These are phyloP conservation scores for Scleromitrula shiraiana DNA, from an alignment of 2,329 filamentous ascomycete genomes.

Conservation along the genomic window DNA sequence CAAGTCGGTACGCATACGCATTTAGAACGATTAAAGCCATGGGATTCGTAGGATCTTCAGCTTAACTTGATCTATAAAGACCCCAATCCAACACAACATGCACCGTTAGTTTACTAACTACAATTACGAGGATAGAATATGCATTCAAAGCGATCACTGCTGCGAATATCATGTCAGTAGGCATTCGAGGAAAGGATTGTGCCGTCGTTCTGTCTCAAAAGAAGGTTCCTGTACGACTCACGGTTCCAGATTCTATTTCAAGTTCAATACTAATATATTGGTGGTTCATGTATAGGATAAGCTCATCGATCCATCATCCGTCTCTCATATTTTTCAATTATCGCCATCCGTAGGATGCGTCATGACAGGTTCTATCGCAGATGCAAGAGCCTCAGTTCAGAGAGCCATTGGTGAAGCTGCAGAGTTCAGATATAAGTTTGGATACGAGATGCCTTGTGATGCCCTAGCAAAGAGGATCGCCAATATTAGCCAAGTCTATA, in stretches of 20 bases:
- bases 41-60: conserved; percentile 11
- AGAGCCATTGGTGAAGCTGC: conserved; percentile 92
- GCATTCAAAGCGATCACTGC: conserved; percentile 99
- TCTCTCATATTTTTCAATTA: conserved; percentile 95
- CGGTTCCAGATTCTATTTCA: conserved; percentile 9
- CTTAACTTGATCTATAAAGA: conserved; percentile 6
- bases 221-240: conserved; percentile 83
- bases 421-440: conserved; percentile 97
- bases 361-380: conserved; percentile 97
- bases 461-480: conserved; percentile 92
- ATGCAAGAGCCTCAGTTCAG: conserved; percentile 87
- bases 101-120: background rate
- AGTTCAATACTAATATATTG: conserved; percentile 17
- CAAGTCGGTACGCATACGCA: conserved; percentile 77
- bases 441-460: conserved; percentile 99
- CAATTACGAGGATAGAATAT: conserved; percentile 64
- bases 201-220: conserved; percentile 97
- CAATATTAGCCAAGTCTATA: conserved; percentile 99
- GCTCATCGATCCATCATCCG: conserved; percentile 93
- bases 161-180: conserved; percentile 97
- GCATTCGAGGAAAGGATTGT: conserved; percentile 91
- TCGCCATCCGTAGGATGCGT: conserved; percentile 95
- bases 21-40: conserved; percentile 8
- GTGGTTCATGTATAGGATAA: conserved; percentile 66
- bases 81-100: conserved; percentile 5